A percentile compares a stretch with the other conserved stretches of the same genome.
Conservation (phyloP, 2,329 filamentous ascomycete species). For the Stylonectria norvegica region DNA sequence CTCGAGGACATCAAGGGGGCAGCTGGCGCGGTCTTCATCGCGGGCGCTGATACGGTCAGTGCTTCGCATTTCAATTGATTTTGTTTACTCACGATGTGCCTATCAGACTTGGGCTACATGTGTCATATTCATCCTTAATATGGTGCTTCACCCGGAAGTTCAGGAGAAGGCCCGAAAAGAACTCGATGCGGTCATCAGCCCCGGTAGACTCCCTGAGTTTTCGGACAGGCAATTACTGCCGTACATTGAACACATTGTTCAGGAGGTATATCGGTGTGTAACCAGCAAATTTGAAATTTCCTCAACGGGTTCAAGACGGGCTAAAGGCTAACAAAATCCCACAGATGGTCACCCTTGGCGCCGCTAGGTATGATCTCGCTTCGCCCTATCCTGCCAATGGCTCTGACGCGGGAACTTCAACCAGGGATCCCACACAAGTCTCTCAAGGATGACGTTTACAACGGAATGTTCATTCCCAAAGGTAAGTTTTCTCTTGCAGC, state of each 20-base stretch:
- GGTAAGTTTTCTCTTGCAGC: slow-evolving; percentile 30
- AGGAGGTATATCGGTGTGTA: slow-evolving; percentile 40
- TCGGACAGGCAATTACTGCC: slow-evolving; percentile 41
- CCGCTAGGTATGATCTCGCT: slow-evolving; percentile 38
- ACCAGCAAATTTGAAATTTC: background rate
- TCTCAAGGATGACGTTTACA: slow-evolving; percentile 53
- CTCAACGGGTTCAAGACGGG: background rate
- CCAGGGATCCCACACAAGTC: slow-evolving; percentile 51
- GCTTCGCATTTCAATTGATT: slow-evolving; percentile 12
- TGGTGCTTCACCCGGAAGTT: slow-evolving; percentile 41
- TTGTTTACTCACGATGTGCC: slow-evolving; percentile 14
- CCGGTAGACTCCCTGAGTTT: slow-evolving; percentile 42
- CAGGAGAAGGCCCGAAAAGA: slow-evolving; percentile 45
- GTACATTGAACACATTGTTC: slow-evolving; percentile 43
- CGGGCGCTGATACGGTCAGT: slow-evolving; percentile 43
- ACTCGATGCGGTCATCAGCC: slow-evolving; percentile 43
- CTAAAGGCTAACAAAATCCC: slow-evolving; percentile 2
- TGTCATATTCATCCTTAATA: slow-evolving; percentile 40
- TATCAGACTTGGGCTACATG: slow-evolving; percentile 28
- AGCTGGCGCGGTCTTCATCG: slow-evolving; percentile 47
- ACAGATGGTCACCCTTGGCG: slow-evolving; percentile 40
- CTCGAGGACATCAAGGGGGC: slow-evolving; percentile 49
- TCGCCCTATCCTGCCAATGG: slow-evolving; percentile 4
- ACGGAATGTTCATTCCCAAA: slow-evolving; percentile 55
- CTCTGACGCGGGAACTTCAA: slow-evolving; percentile 8